These are phyloP conservation scores for Ogataea henricii DNA, from an alignment of 805 yeast species.

Conservation along the genomic window DNA sequence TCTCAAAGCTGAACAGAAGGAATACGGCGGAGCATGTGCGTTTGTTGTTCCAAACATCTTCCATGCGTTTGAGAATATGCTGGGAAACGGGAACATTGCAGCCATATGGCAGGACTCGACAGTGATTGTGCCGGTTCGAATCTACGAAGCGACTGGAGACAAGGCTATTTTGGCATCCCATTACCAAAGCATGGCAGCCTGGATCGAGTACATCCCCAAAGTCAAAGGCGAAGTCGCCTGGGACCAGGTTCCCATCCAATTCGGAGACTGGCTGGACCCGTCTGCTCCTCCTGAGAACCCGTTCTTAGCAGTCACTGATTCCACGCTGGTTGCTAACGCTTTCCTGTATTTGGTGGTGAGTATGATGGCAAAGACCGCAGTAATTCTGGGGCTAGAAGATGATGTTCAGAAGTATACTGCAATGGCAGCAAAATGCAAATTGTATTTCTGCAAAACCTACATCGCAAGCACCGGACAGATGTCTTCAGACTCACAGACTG, in stretches of 20 bases:
- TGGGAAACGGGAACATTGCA: constrained; percentile 16
- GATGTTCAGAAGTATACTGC: constrained; percentile 13
- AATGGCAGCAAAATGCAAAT: constrained; percentile 14
- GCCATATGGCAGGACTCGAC: constrained; percentile 30
- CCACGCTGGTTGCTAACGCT: constrained; percentile 28
- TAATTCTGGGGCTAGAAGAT: constrained; percentile 9
- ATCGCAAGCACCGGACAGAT: constrained; percentile 21
- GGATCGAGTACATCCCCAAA: constrained; percentile 22
- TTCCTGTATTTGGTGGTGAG: constrained; percentile 20
- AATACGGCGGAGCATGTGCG: constrained; percentile 20
- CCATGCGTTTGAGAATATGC: constrained; percentile 13
- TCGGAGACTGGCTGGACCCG: constrained; percentile 36
- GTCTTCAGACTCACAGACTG: constrained; percentile 28
- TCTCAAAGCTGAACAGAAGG: constrained; percentile 23
- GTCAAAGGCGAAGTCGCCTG: constrained; percentile 16
- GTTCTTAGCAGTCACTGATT: constrained; percentile 24
- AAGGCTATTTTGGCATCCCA: constrained; percentile 12
- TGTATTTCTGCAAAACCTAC: constrained; percentile 23
- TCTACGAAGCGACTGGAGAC: constrained; percentile 16
- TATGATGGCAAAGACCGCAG: constrained; percentile 14
- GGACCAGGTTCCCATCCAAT: constrained; percentile 18
- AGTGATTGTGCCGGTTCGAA: constrained; percentile 24
- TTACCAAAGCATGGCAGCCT: constrained; percentile 15
- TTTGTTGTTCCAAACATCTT: constrained; percentile 26
- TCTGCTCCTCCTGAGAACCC: constrained; percentile 32